phyloP scores from a whole-genome alignment of 2,329 filamentous ascomycete species.

The Penicillium sp. region DNA sequence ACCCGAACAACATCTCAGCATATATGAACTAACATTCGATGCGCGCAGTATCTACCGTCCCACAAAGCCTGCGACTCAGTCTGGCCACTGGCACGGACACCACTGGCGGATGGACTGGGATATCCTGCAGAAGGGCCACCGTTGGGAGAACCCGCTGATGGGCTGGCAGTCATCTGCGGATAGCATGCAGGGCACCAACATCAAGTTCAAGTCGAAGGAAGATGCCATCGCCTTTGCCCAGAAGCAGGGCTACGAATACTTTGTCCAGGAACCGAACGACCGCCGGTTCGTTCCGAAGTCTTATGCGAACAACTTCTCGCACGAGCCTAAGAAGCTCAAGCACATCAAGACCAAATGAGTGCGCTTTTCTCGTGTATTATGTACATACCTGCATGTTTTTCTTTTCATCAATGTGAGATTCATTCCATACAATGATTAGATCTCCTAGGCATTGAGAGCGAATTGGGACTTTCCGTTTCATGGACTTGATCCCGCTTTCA shows the following conservation, averaged over 20 bases:
- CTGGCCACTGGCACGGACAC: conserved; percentile 75
- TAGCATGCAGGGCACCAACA: conserved; percentile 86
- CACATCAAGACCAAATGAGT: conserved; percentile 72
- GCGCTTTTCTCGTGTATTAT: conserved; percentile 32
- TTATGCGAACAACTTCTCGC: conserved; percentile 94
- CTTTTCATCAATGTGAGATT: conserved; percentile 12
- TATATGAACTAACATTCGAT: conserved; percentile 9
- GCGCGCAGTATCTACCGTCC: conserved; percentile 77
- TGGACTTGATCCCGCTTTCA: neutral
- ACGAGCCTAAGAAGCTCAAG: conserved; percentile 82
- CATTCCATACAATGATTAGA: neutral
- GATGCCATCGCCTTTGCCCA: conserved; percentile 92
- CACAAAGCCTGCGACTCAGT: conserved; percentile 92
- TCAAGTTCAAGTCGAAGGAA: conserved; percentile 89
- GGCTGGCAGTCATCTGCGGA: conserved; percentile 97
- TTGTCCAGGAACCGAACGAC: conserved; percentile 92
- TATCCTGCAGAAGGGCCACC: conserved; percentile 80
- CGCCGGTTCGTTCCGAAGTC: conserved; percentile 84
- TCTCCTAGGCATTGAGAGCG: neutral
- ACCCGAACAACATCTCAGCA: neutral
- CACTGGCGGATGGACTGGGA: conserved; percentile 99
- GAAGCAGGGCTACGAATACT: conserved; percentile 99
- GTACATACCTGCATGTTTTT: conserved; percentile 35
- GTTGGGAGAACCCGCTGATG: conserved; percentile 98
- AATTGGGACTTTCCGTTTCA: neutral